phyloP scores from a whole-genome alignment of 257 asterid species.

The Solanum gracilifrons region DNA sequence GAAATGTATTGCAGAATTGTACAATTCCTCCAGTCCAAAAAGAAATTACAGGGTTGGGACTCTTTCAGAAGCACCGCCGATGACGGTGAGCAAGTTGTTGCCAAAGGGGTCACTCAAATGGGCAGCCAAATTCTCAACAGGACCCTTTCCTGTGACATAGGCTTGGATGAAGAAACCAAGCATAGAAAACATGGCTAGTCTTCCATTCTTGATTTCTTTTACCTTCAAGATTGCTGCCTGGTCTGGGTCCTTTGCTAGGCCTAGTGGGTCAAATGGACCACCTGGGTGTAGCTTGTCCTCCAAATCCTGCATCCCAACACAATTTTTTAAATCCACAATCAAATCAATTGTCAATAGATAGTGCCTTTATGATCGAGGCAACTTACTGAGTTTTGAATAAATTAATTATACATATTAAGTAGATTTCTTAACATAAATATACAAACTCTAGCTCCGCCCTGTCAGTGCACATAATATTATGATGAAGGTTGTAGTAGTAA shows the following conservation, averaged over 20 bases:
- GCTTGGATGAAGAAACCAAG: constrained; percentile 94
- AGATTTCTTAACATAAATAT: not conserved
- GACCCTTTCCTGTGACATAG: constrained; percentile 86
- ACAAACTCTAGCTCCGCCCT: not conserved
- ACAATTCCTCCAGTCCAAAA: not conserved
- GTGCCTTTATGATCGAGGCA: not conserved
- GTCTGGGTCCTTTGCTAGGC: constrained; percentile 85
- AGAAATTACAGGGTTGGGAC: constrained; percentile 56
- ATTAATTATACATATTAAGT: not conserved
- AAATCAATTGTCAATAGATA: not conserved
- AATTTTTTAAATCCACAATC: not conserved
- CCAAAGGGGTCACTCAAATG: constrained; percentile 96
- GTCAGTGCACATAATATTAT: not conserved
- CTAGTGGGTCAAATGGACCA: constrained; percentile 93
- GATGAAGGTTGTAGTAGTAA: not conserved
- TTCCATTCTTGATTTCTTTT: constrained; percentile 93
- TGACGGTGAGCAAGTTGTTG: constrained; percentile 92
- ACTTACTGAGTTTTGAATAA: not conserved
- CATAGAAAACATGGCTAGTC: constrained; percentile 93
- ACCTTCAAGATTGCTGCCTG: constrained; percentile 91
- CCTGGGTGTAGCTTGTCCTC: constrained; percentile 99
- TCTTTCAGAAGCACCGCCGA: constrained; percentile 68
- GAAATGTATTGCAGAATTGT: not conserved
- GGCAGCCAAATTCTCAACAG: constrained; percentile 86
- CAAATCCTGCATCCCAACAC: constrained; percentile 32